A percentile compares a stretch with the other conserved stretches of the same genome.
phyloP scores from a whole-genome alignment of 345 rosid species.

The Rubroshorea leprosula region DNA sequence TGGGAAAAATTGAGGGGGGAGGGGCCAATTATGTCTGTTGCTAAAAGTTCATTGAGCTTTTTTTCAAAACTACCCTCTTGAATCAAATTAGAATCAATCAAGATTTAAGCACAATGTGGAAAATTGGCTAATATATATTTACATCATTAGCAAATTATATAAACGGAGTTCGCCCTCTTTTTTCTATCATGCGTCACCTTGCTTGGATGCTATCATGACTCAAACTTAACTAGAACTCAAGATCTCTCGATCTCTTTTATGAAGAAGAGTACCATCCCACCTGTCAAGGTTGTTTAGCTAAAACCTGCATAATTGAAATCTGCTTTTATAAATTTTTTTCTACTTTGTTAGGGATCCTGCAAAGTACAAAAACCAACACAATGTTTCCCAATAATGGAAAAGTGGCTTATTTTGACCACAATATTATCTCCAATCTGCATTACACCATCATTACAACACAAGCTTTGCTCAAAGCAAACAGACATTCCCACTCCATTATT shows the following conservation, averaged over 20 bases:
- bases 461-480: constrained; percentile 23
- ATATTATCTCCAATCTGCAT: constrained; percentile 18
- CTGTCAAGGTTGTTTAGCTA: no score
- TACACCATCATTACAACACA: constrained; percentile 31
- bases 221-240: no score
- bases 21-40: constrained; percentile 33
- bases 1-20: constrained; percentile 16
- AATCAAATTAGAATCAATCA: constrained; percentile 22
- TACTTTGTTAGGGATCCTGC: constrained; percentile 11
- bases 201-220: no score
- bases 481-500: constrained; percentile 21
- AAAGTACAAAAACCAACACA: constrained; percentile 32
- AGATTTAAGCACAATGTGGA: constrained; percentile 29
- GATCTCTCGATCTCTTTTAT: no score
- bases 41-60: constrained; percentile 30
- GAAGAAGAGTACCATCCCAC: no score
- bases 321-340: constrained; percentile 20
- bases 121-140: neutral
- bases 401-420: constrained; percentile 27
- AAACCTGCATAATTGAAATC: constrained; percentile 22
- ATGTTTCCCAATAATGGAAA: constrained; percentile 34
- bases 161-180: no score
- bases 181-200: no score
- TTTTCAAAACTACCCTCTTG: constrained; percentile 27
- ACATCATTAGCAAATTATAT: neutral